Evolutionary conservation across 2,329 filamentous ascomycete species (phyloP), one percentile per base, ranked within the genome.

Genomic region (Pseudopyrenochaeta lycopersici): DNA sequence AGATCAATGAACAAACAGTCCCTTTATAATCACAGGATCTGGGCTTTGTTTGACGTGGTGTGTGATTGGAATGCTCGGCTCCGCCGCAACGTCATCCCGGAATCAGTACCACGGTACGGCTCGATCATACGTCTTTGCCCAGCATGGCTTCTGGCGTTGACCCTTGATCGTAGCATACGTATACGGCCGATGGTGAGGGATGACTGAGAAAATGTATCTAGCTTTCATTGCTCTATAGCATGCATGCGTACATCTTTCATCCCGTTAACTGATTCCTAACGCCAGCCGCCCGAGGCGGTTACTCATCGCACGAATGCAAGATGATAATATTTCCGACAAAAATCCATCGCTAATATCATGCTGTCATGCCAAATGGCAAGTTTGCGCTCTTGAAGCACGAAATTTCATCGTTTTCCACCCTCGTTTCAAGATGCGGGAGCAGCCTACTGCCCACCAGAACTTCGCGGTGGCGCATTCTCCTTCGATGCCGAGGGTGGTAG

Each of bases 401-500:
- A 20, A 20, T 20, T 20, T 17, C 7, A 17, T 36, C 35, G 9
- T 23, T 12, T 23, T 27, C 18, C 11, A 15, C 11, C 18, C 18
- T 39, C 17, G n/a, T 14, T 33, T 49, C 39, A 53, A 31, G 20
- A 61, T 29, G 56, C 58, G 41, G 63, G 53, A 49, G 52, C 57
- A 47, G 60, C 54, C 46, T 59, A 62, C 35, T 57, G 69, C 2
- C 51, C 54, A 32, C 58, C 54, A n/a, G 63, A 57, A 41, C 57
- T 64, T 49, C 48, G 55, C 2, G 60, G 56, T 11, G 61, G 58
- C 15, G 35, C 59, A 36, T 60, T 58, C 45, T 73, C 66, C 58
- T 68, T 68, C 27, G 42, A 42, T 0, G 60, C 47, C 10, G 63
- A 52, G 23, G 64, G 56, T 10, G 92, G 92, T 66, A 98, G 90